These are phyloP conservation scores for Luffa acutangula DNA, from an alignment of 306 rosid species.

Conservation along the genomic window DNA sequence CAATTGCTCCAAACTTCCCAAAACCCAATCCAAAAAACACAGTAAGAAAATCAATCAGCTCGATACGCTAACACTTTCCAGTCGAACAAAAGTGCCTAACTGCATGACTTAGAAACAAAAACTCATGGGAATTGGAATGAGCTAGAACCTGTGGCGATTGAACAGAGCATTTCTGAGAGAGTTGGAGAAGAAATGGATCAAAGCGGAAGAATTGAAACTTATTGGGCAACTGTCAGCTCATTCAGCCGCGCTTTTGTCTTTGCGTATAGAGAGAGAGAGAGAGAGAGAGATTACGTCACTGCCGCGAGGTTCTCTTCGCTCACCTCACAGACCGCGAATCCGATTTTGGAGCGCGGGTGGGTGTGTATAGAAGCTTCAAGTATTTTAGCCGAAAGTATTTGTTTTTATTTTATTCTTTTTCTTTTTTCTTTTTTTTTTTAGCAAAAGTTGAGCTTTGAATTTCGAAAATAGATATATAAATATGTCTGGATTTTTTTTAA, in stretches of 20 bases:
- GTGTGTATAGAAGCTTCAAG: not conserved
- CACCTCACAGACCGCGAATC: not conserved
- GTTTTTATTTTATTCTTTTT: no score
- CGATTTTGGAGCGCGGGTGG: not conserved
- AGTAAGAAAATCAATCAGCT: not conserved
- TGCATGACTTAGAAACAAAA: not conserved
- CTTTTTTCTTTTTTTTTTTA: no score
- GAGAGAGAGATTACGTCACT: not conserved
- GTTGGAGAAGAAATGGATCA: not conserved
- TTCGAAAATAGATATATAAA: no score
- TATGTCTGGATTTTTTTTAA: no score
- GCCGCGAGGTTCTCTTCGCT: not conserved
- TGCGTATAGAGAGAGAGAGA: not conserved
- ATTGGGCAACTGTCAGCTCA: not conserved
- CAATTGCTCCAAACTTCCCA: not conserved
- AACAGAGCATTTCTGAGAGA: not conserved
- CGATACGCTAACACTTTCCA: not conserved
- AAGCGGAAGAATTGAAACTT: not conserved
- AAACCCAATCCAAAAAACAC: not conserved
- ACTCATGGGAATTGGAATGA: not conserved
- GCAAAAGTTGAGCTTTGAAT: no score
- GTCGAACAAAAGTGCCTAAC: not conserved
- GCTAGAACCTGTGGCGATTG: slow-evolving; percentile 14
- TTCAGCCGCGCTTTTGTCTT: not conserved
- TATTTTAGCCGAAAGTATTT: not conserved